Conservation (phyloP, 331 rosid species). For the Cucumis variabilis region DNA sequence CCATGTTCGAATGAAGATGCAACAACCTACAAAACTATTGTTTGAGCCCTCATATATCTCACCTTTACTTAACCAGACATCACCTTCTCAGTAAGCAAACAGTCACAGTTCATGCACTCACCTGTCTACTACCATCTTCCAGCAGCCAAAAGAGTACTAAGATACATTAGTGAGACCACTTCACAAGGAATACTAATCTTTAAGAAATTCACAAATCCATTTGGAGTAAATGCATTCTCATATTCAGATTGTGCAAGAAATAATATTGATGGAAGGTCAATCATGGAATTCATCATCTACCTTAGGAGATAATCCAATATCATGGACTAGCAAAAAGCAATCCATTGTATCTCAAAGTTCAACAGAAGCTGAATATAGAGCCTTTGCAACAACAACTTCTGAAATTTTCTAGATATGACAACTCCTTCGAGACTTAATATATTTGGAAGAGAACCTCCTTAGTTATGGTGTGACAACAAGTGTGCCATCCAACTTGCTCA, state of each 20-base stretch:
- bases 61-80: not conserved
- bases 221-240: not conserved
- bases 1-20: not conserved
- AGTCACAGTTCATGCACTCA: not conserved
- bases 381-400: too few species aligned
- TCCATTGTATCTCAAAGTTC: too few species aligned
- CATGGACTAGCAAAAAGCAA: too few species aligned
- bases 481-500: not conserved
- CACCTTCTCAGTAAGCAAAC: not conserved
- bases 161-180: not conserved
- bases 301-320: too few species aligned
- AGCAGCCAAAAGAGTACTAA: not conserved
- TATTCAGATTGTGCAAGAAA: not conserved
- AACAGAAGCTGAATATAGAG: too few species aligned
- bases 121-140: not conserved
- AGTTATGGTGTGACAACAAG: not conserved
- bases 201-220: not conserved
- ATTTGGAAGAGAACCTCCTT: too few species aligned
- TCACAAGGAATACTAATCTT: not conserved
- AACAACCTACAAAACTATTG: not conserved
- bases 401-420: too few species aligned
- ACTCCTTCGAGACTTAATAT: too few species aligned
- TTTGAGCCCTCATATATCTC: not conserved
- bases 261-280: too few species aligned
- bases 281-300: too few species aligned